Conservation (phyloP, 169 alveolate genomes). For the Toxoplasma gondii region DNA sequence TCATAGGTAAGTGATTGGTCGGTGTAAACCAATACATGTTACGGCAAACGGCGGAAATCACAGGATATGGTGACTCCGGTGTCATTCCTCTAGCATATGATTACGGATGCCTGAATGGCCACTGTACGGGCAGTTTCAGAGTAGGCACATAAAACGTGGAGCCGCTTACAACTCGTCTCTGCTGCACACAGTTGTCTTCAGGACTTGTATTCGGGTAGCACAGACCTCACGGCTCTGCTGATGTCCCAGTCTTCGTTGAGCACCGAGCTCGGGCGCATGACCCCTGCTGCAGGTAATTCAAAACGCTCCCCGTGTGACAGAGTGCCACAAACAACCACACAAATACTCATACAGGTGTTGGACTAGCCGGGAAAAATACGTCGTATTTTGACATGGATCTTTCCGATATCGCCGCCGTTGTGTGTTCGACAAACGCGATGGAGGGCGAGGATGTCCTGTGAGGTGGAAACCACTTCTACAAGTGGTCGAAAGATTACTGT, state of each 20-base stretch:
- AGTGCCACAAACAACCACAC: not conserved
- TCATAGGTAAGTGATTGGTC: slow-evolving; percentile 22
- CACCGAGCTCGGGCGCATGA: not conserved
- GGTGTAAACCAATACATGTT: not conserved
- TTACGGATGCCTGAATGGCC: slow-evolving; percentile 82
- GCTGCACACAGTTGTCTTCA: not conserved
- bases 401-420: slow-evolving; percentile 86
- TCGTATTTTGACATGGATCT: slow-evolving; percentile 77
- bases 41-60: not conserved
- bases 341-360: slow-evolving; percentile 31
- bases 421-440: slow-evolving; percentile 87
- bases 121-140: slow-evolving; percentile 83
- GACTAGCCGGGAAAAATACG: slow-evolving; percentile 54
- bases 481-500: not conserved
- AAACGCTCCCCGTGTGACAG: too few relatives aligned
- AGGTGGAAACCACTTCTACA: not conserved
- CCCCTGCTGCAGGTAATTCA: slow-evolving; percentile 10
- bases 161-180: not conserved
- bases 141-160: slow-evolving; percentile 65
- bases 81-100: slow-evolving; percentile 89
- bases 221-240: slow-evolving; percentile 63
- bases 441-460: slow-evolving; percentile 77
- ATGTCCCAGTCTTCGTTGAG: slow-evolving; percentile 45
- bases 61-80: slow-evolving; percentile 75
- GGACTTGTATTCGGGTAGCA: slow-evolving; percentile 63